A percentile compares a stretch with the other conserved stretches of the same genome.
These are phyloP conservation scores for Gastrodia elata DNA, from an alignment of 106 monocot species.

Conservation along the genomic window DNA sequence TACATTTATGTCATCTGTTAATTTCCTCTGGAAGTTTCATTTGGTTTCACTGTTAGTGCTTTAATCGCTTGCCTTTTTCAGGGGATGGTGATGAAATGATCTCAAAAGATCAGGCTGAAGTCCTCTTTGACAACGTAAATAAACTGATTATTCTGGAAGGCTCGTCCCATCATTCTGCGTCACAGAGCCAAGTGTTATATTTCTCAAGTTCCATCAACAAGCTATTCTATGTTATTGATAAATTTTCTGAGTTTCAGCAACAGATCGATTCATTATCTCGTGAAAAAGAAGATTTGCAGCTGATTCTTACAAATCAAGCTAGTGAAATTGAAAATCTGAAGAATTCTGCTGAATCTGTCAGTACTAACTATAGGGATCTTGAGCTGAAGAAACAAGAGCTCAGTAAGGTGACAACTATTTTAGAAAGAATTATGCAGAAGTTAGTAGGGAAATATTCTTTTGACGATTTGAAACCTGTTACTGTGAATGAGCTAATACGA, in stretches of 20 bases:
- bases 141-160: conserved; percentile 23
- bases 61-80: conserved; percentile 24
- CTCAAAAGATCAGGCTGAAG: conserved; percentile 34
- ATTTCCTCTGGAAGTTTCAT: background rate
- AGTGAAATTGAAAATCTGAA: conserved; percentile 54
- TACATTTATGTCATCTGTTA: conserved; percentile 10
- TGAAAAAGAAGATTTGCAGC: conserved; percentile 70
- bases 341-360: conserved; percentile 27
- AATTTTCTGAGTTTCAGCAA: conserved; percentile 33
- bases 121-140: conserved; percentile 56
- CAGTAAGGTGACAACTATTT: conserved; percentile 29
- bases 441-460: conserved; percentile 35
- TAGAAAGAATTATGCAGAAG: conserved; percentile 56
- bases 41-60: background rate
- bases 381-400: conserved; percentile 41
- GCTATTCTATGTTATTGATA: conserved; percentile 53
- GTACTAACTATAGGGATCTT: conserved; percentile 23
- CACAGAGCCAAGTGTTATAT: conserved; percentile 9
- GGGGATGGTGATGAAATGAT: conserved; percentile 20
- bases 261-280: conserved; percentile 20
- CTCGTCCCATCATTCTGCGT: conserved; percentile 19
- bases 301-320: conserved; percentile 29
- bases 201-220: conserved; percentile 51
- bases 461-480: conserved; percentile 40
- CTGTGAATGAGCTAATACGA: conserved; percentile 31